Base-by-base conservation (phyloP, 352 stramenopile genomes). In the Phytopythium litorale region DNA sequence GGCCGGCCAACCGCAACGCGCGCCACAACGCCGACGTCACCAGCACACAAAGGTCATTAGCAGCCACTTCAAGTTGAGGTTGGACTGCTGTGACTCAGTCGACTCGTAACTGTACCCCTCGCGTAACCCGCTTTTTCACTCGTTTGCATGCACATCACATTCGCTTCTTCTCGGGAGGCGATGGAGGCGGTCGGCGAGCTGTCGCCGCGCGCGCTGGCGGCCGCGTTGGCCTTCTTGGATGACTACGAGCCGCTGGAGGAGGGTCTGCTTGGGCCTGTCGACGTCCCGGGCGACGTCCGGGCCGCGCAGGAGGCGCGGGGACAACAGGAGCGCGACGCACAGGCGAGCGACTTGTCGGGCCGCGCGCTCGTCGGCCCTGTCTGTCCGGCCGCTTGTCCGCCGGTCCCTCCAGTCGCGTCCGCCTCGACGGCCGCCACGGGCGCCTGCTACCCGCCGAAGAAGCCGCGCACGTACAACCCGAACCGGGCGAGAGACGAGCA, bases 1-100 rank as follows among this genome's bases (percentile, higher is more conserved):
- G n/a, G 58, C 84, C 84, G 12, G 84, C 87, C 16, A 86, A 93
- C 58, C 84, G 83, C 28, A 79, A 77, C 19, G 66, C 51, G 35
- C 64, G 90, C n/a, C 92, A 94, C 67, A 92, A 92, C 49, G 54
- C 12, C 21, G 46, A 21, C 21, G 19, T 52, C 46, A 33, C 16
- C 21, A 32, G 46, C 21, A 33, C 46, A 21, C 46, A 51, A n/a
- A n/a, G n/a, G n/a, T n/a, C n/a, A n/a, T 9, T 9, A 9, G 33
- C 33, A 37, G 9, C 9, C 33, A 9, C 33, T 11, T 11, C n/a
- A n/a, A n/a, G n/a, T n/a, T n/a, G n/a, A n/a, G n/a, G n/a, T n/a
- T n/a, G n/a, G n/a, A n/a, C n/a, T n/a, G n/a, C n/a, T n/a, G n/a
- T n/a, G n/a, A n/a, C n/a, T n/a, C n/a, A n/a, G n/a, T n/a, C n/a